Evolutionary conservation across 108 stramenopile genomes (phyloP).

Genomic region (Cyclostephanos tholiformis): DNA sequence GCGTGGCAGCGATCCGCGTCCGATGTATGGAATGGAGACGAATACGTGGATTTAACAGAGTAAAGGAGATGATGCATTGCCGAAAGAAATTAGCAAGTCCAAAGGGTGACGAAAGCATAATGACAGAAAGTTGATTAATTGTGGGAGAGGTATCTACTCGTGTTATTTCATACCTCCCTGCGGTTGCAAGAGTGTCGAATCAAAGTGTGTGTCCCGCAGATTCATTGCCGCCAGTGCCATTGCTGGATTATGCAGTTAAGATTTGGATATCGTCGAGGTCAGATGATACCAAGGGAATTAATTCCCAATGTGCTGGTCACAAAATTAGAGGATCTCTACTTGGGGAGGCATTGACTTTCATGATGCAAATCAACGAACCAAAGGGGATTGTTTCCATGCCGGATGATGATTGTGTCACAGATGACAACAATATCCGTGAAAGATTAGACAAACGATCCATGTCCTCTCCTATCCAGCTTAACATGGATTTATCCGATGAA

Average conservation of each 20-base stretch:
- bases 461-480: too few species aligned
- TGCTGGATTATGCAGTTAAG: constrained; percentile 63
- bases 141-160: constrained; percentile 76
- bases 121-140: constrained; percentile 13
- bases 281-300: constrained; percentile 42
- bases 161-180: constrained; percentile 64
- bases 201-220: constrained; percentile 80
- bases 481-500: too few species aligned
- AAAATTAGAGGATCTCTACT: constrained; percentile 70
- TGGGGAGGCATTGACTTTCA: too few species aligned
- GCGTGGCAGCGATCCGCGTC: constrained; percentile 51
- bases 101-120: constrained; percentile 17
- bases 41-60: constrained; percentile 42
- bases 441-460: too few species aligned
- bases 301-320: constrained; percentile 66
- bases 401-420: too few species aligned
- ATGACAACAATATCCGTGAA: too few species aligned
- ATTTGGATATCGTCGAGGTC: constrained; percentile 53
- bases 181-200: constrained; percentile 67
- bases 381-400: too few species aligned
- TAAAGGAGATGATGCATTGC: constrained; percentile 34
- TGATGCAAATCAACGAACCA: too few species aligned
- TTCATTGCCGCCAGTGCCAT: constrained; percentile 77
- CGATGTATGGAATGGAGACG: constrained; percentile 79
- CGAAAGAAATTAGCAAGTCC: constrained; percentile 35